These are phyloP conservation scores for Escovopsis weberi DNA, from an alignment of 2,329 filamentous ascomycete species.

Conservation along the genomic window DNA sequence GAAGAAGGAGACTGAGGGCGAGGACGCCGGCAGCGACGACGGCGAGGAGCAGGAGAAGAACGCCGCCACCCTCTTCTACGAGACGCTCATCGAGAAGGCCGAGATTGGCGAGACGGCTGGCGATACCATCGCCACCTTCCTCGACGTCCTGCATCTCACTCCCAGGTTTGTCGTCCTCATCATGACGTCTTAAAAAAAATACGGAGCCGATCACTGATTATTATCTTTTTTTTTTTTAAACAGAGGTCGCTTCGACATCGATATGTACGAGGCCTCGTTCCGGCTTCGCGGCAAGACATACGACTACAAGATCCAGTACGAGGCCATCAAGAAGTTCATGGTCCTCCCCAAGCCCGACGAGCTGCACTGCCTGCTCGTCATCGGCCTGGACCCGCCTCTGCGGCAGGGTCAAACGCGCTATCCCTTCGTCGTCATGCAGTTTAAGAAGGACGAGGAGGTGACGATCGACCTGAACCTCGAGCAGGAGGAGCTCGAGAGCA, in stretches of 20 bases:
- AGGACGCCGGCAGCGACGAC: conserved; percentile 51
- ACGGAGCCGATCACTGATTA: no score
- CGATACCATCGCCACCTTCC: conserved; percentile 92
- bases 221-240: conserved; percentile 3
- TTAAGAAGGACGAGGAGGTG: conserved; percentile 95
- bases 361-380: conserved; percentile 83
- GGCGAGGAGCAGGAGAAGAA: conserved; percentile 63
- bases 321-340: conserved; percentile 98
- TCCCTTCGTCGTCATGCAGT: conserved; percentile 97
- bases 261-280: conserved; percentile 98
- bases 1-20: conserved; percentile 54
- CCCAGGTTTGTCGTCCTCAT: conserved; percentile 46
- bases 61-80: conserved; percentile 93
- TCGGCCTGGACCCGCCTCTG: conserved; percentile 86
- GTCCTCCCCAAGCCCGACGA: conserved; percentile 97
- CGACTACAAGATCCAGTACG: conserved; percentile 99
- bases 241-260: conserved; percentile 98
- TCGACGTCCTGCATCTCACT: conserved; percentile 92
- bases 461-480: conserved; percentile 94
- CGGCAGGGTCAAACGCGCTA: conserved; percentile 96
- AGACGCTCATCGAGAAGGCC: conserved; percentile 94
- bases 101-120: conserved; percentile 99
- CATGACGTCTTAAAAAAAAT: background rate
- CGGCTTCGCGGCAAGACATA: conserved; percentile 96
- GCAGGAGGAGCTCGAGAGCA: conserved; percentile 65